Base-by-base conservation (phyloP, 2,329 filamentous ascomycete genomes). In the Periconia sp. region DNA sequence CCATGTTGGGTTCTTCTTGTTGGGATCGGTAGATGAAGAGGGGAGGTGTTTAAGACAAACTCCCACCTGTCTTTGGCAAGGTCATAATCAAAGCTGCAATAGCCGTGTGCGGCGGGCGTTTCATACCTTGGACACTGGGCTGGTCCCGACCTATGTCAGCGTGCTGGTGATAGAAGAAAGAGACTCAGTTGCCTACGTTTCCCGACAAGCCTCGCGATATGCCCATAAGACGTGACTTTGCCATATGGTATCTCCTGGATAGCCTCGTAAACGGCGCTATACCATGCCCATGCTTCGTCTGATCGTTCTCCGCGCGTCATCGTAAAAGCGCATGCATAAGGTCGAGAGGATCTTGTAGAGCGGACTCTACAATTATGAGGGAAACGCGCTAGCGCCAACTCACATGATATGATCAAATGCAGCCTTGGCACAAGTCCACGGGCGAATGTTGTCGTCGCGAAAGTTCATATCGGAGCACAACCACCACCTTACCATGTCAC, bases 11-110 rank as follows among this genome's bases (percentile, higher is more conserved):
- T 50, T 59, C 39, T 72, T 68, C 31, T 71, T 70, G 24, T 68
- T 72, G 40, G 69, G 62, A 49, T 75, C 70, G 35, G 70, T 45
- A 56, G 67, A 71, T 32, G 60, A 54, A 37, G 77, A 41, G 65
- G 91, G 82, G 10, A 97, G 83, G 65, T 96, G 86, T 68, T 96
- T 96, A 18, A 97, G 81, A 69, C 88, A 95, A 33, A 94, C 79
- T 39, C 92, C 92, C 5, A 97, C 92, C 72, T 97, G 92, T 43
- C 92, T 74, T 55, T 50, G 52, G 57, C 22, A 36, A 43, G 54
- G 55, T 59, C 63, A 66, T 54, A 35, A 31, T 53, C 63, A 56
- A 63, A 16, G 89, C 71, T 90, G 63, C 31, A 43, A 31, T 40
- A 10, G 39, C 29, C 26, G 46, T 40, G 51, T 56, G 43, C 40